These are phyloP conservation scores for Quillaja saponaria DNA, from an alignment of 306 rosid species.

Conservation along the genomic window DNA sequence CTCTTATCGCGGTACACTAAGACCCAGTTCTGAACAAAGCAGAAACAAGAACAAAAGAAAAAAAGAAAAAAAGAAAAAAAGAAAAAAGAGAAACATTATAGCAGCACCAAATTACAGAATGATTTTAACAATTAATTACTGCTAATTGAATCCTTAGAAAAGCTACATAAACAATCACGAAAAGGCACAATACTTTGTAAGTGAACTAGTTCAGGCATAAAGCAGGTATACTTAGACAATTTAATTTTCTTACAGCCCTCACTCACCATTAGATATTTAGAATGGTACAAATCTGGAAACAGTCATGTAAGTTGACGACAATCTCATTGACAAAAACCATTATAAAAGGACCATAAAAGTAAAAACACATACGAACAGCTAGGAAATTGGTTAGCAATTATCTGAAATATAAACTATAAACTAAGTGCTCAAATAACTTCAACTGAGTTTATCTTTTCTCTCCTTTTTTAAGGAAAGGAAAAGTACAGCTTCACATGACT, in stretches of 20 bases:
- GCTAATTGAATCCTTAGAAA: too few relatives aligned
- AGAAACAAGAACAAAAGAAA: not conserved
- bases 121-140: too few relatives aligned
- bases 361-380: constrained; percentile 1
- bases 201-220: too few relatives aligned
- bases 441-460: constrained; percentile 2
- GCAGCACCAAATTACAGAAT: constrained; percentile 7
- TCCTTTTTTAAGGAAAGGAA: constrained; percentile 13
- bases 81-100: not conserved
- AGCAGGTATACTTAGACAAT: too few relatives aligned
- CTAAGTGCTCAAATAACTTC: constrained; percentile 3
- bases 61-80: constrained; percentile 4
- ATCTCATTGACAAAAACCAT: not conserved
- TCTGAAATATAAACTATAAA: not conserved
- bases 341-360: not conserved
- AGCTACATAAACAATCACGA: too few relatives aligned
- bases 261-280: too few relatives aligned
- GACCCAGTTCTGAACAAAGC: constrained; percentile 67
- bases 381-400: constrained; percentile 5
- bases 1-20: constrained; percentile 70
- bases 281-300: not conserved
- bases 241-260: too few relatives aligned
- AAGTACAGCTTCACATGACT: not conserved
- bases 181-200: too few relatives aligned
- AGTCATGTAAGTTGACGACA: not conserved